Percentiles rank a stretch among this genome's conserved stretches.
Conservation (phyloP, 345 rosid species). For the Viola odorata region DNA sequence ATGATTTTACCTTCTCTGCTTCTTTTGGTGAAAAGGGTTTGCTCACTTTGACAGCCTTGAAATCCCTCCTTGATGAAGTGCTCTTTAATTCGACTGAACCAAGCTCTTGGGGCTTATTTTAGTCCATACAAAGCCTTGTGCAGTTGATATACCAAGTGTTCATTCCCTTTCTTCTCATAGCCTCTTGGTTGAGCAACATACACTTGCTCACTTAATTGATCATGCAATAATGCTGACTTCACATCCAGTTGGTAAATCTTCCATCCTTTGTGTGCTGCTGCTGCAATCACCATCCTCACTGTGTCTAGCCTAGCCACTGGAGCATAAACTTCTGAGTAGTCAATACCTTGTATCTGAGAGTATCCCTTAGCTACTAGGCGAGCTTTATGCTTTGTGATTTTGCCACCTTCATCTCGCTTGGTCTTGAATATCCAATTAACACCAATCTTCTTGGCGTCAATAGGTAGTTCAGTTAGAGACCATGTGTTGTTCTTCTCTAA, state of each 20-base stretch:
- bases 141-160: background rate
- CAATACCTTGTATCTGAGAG: no score
- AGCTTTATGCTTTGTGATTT: background rate
- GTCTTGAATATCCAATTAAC: slow-evolving; percentile 15
- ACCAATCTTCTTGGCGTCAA: background rate
- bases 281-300: background rate
- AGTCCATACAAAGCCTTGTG: background rate
- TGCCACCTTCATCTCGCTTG: background rate
- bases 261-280: slow-evolving; percentile 3
- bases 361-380: background rate
- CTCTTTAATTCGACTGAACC: background rate
- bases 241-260: slow-evolving; percentile 2
- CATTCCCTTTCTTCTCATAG: background rate
- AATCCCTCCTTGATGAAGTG: background rate
- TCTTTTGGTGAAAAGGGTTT: background rate
- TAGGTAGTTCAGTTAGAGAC: background rate
- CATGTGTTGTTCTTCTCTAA: slow-evolving; percentile 3
- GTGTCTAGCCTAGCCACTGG: background rate
- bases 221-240: background rate
- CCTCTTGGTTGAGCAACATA: background rate
- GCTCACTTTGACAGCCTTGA: background rate
- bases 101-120: background rate
- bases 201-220: background rate
- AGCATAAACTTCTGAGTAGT: no score
- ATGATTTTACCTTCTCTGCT: background rate